A percentile compares a stretch with the other conserved stretches of the same genome.
These are phyloP conservation scores for Diaporthe destruens DNA, from an alignment of 2,329 filamentous ascomycete genomes.

Conservation along the genomic window DNA sequence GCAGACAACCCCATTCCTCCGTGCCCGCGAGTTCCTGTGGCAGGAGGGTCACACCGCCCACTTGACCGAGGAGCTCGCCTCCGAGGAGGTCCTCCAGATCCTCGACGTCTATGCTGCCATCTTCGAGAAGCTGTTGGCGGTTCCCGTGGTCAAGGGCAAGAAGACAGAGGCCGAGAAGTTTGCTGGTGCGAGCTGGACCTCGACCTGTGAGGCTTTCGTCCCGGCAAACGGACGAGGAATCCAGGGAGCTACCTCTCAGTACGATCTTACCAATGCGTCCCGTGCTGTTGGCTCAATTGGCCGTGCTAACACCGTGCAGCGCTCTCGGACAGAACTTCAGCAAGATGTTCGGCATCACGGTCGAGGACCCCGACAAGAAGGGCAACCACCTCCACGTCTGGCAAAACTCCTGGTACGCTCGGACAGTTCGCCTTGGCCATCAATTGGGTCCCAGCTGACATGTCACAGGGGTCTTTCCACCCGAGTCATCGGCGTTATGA, in stretches of 20 bases:
- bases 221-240: slow-evolving; percentile 96
- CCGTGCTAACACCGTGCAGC: slow-evolving; percentile 36
- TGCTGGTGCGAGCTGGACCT: slow-evolving; percentile 95
- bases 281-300: not conserved
- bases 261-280: slow-evolving; percentile 47
- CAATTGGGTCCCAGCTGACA: not conserved
- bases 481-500: slow-evolving; percentile 97
- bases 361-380: slow-evolving; percentile 89
- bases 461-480: slow-evolving; percentile 80
- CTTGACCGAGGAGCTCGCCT: slow-evolving; percentile 83
- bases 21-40: slow-evolving; percentile 96
- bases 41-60: slow-evolving; percentile 96
- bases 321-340: slow-evolving; percentile 95
- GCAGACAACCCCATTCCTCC: slow-evolving; percentile 86
- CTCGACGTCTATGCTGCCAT: slow-evolving; percentile 92
- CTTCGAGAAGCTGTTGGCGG: slow-evolving; percentile 93
- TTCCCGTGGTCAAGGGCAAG: slow-evolving; percentile 90
- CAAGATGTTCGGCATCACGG: slow-evolving; percentile 99
- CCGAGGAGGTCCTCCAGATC: slow-evolving; percentile 90
- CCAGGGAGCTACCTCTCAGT: slow-evolving; percentile 95
- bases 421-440: not conserved
- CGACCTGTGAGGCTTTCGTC: slow-evolving; percentile 97
- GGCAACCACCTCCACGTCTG: slow-evolving; percentile 88
- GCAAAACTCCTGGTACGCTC: slow-evolving; percentile 89
- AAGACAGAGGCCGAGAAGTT: slow-evolving; percentile 99